Evolutionary conservation across 345 rosid species (phyloP), one percentile per base, ranked within the genome.

Genomic region (Pistacia integerrima): DNA sequence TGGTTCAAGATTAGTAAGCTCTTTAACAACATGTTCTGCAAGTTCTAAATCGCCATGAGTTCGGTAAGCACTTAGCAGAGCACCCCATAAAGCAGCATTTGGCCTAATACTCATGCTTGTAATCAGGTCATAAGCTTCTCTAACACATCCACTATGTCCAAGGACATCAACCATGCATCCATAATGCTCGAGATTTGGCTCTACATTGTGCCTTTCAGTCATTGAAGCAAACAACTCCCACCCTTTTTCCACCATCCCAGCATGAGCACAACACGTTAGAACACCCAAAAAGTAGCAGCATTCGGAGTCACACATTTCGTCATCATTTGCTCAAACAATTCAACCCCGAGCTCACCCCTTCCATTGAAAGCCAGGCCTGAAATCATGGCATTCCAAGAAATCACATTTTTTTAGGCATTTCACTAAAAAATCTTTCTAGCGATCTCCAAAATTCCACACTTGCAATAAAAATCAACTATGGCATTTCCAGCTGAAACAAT

Each of bases 121-220:
- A 30, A 92, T 79, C 80, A 92, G 72, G 78, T 87, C 91, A 81
- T 82, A 88, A 17, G 94, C 97, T 60, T 89, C 90, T 33, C 20
- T 83, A 33, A 88, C 75, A 30, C 71, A 52, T 46, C 97, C 94
- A 46, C 78, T 33, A 10, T 94, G 90, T 13, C 90, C 92, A 67
- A 90, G 81, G 2, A 92, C 85, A 84, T 92, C 94, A 76, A 89
- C 90, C 97, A 92, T 84, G 10, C 79, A 87, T 64, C 97, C 94
- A 12, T 80, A 89, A 76, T 92, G 97, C 84, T 85, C 97, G 1
- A 81, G 81, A 73, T 82, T 85, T n/a, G 91, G 91, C 77, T 82
- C 87, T 54, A 87, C 82, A 12, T 74, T 65, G 72, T 87, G 78
- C 35, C 16, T 67, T 68, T 33, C 74, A 11, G 20, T 74, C 93